Conservation (phyloP, 208 protist species). For the Trichomonas tenax region DNA sequence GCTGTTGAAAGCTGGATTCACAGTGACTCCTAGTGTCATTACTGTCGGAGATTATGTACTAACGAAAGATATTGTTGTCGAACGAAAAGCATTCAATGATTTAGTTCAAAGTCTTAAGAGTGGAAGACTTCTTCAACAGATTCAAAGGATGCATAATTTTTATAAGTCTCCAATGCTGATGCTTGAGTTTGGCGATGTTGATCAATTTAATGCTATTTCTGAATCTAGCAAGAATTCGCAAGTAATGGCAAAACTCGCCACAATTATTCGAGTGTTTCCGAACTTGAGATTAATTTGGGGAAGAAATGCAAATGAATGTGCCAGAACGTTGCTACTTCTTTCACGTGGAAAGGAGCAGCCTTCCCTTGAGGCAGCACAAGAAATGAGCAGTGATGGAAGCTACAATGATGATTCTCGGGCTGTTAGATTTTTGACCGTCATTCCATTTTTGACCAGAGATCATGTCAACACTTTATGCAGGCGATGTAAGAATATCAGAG, state of each 20-base stretch:
- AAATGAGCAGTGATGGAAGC: not conserved
- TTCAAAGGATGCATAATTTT: not conserved
- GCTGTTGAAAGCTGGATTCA: not conserved
- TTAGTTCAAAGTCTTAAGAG: not conserved
- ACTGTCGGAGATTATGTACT: slow-evolving; percentile 13
- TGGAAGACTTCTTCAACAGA: not conserved
- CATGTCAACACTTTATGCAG: not conserved
- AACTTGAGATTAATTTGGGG: not conserved
- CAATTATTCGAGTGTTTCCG: not conserved
- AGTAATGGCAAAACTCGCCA: not conserved
- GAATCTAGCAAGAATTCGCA: not conserved
- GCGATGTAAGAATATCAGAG: not conserved
- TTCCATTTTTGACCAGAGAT: not conserved
- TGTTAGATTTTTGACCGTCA: not conserved
- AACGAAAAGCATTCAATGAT: not conserved
- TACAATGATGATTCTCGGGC: not conserved
- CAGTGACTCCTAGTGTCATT: not conserved
- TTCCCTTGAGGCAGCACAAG: not conserved
- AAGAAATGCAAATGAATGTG: not conserved
- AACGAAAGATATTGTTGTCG: slow-evolving; percentile 1
- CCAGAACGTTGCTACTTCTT: not conserved
- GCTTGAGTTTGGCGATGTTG: not conserved
- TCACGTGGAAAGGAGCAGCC: not conserved
- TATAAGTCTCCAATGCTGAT: not conserved
- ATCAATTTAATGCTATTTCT: not conserved